Evolutionary conservation across 805 yeast genomes (phyloP), one percentile per base, ranked within the genome.

Genomic region (Saccharomycopsis guyanensis): DNA sequence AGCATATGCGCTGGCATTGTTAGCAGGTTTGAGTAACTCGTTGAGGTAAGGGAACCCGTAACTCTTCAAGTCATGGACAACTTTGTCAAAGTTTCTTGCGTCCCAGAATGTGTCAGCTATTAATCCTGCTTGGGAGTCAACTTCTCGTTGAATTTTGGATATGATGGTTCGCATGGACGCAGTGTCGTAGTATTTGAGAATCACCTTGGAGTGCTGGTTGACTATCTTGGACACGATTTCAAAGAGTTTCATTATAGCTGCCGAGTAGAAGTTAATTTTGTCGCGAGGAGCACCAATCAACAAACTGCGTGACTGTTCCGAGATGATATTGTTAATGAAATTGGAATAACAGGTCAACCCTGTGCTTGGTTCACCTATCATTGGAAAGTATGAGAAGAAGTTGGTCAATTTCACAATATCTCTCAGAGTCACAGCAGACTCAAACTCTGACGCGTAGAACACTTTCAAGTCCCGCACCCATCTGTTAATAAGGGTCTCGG

Each of bases 51-150:
- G 79, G 56, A 70, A 80, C 25, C 69, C 66, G 59, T 86, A 84
- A 18, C 66, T 59, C 19, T 68, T 65, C 41, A 82, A 69, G 20
- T 80, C 86, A 46, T 71, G 70, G 20, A 84, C 55, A 6, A 73
- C 59, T 50, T 75, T 70, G 24, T 72, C 79, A 3, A 88, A 57
- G 23, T 80, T 69, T 52, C 86, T 73, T 24, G 76, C 72, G 55
- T 89, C 97, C 66, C 80, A 75, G 57, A 86, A 86, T 0, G 93
- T 85, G 61, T 91, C 97, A 45, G 85, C 70, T 3, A 93, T 84
- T 38, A 93, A 68, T 0, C 95, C 94, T 22, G 91, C 82, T 59
- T 93, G 98, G n/a, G 89, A 71, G 59, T 93, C 98, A 25, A 93
- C 81, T 59, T 93, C 98, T 42, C 75, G 69, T 63, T 91, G 95